Evolutionary conservation across 345 rosid species (phyloP).

Genomic region (Cochlearia excelsa): DNA sequence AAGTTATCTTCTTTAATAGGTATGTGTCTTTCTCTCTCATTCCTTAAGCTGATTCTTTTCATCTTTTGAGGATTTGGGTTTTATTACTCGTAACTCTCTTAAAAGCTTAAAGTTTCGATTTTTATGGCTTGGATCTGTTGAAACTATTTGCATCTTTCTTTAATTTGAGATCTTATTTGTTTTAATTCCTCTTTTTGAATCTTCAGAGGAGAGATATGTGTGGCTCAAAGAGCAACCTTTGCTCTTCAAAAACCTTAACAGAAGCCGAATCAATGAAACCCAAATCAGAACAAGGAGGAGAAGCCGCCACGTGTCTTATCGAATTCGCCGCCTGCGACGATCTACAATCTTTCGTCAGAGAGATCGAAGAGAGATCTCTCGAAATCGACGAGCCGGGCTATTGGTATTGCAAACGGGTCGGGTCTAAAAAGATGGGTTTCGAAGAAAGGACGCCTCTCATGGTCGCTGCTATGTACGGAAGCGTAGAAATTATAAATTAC

Average conservation of each 20-base stretch:
- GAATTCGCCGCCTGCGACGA: slow-evolving; percentile 77
- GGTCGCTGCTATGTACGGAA: slow-evolving; percentile 87
- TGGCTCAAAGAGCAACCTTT: slow-evolving; percentile 42
- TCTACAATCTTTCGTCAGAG: slow-evolving; percentile 52
- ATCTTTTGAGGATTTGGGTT: too few species aligned
- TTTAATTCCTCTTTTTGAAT: slow-evolving; percentile 3
- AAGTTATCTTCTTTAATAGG: slow-evolving; percentile 30
- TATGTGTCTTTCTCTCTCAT: slow-evolving; percentile 1
- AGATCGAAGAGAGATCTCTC: slow-evolving; percentile 52
- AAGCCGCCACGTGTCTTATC: slow-evolving; percentile 46
- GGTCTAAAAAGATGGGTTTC: slow-evolving; percentile 79
- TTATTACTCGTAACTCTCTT: too few species aligned
- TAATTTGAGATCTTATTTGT: slow-evolving; percentile 40
- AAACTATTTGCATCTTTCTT: neutral
- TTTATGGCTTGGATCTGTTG: too few species aligned
- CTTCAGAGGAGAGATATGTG: slow-evolving; percentile 56
- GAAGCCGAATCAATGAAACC: slow-evolving; percentile 25
- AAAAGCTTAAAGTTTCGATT: neutral
- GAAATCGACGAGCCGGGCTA: slow-evolving; percentile 55
- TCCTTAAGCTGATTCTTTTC: slow-evolving; percentile 14
- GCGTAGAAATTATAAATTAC: slow-evolving; percentile 54
- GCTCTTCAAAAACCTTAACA: slow-evolving; percentile 27
- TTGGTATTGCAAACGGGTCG: slow-evolving; percentile 71
- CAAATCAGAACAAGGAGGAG: slow-evolving; percentile 49
- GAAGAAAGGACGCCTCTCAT: slow-evolving; percentile 78